phyloP scores from a whole-genome alignment of 2,329 filamentous ascomycete species.

The Dendryphion nanum region DNA sequence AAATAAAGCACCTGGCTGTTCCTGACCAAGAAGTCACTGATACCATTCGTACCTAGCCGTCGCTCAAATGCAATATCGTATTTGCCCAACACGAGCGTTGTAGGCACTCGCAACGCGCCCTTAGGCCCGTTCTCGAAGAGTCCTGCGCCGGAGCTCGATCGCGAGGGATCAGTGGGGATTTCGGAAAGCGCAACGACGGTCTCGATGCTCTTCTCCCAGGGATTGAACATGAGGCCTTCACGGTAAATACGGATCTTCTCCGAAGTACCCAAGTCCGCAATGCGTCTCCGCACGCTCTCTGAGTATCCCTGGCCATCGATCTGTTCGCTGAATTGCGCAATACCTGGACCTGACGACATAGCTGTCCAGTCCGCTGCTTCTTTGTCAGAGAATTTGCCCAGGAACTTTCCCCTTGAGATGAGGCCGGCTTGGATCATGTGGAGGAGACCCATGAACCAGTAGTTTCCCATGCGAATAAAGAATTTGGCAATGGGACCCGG shows the following conservation, averaged over 20 bases:
- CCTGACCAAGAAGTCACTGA: slow-evolving; percentile 50
- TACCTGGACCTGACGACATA: slow-evolving; percentile 51
- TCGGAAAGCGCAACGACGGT: slow-evolving; percentile 49
- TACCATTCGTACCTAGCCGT: slow-evolving; percentile 51
- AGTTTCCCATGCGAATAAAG: slow-evolving; percentile 51
- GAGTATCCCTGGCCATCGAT: slow-evolving; percentile 39
- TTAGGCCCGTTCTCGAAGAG: slow-evolving; percentile 46
- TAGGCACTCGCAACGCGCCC: slow-evolving; percentile 51
- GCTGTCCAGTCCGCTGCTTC: slow-evolving; percentile 50
- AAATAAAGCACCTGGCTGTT: slow-evolving; percentile 53
- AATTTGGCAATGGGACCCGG: slow-evolving; percentile 46
- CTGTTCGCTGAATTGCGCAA: slow-evolving; percentile 40
- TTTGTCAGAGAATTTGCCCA: slow-evolving; percentile 9
- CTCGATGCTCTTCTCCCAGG: slow-evolving; percentile 54
- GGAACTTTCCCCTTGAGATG: slow-evolving; percentile 8
- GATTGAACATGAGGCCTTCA: slow-evolving; percentile 44
- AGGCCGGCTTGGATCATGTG: slow-evolving; percentile 42
- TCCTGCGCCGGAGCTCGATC: slow-evolving; percentile 28
- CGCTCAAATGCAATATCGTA: slow-evolving; percentile 52
- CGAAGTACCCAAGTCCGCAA: slow-evolving; percentile 46
- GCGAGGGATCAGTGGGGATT: slow-evolving; percentile 27
- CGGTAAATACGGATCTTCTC: slow-evolving; percentile 56
- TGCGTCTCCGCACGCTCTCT: slow-evolving; percentile 41
- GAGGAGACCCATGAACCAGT: slow-evolving; percentile 45
- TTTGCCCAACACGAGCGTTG: slow-evolving; percentile 55